Conservation (phyloP, 2,329 filamentous ascomycete species). For the Talaromyces marneffei region DNA sequence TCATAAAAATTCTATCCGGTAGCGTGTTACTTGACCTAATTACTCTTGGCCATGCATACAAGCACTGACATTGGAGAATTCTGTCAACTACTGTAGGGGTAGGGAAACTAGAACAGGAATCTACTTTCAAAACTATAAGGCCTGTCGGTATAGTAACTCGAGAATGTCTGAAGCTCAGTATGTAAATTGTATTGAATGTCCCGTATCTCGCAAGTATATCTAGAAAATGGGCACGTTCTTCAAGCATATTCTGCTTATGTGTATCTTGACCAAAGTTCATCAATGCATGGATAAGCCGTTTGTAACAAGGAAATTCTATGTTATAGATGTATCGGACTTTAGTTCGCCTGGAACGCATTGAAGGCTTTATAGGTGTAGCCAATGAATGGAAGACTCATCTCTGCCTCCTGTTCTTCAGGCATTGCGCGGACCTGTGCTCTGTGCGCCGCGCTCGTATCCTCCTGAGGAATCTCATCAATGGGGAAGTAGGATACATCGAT, state of each 20-base stretch:
- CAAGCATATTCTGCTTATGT: not conserved
- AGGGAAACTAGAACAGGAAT: not conserved
- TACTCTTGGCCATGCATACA: not conserved
- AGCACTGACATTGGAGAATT: not conserved
- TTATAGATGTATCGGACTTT: conserved; percentile 14
- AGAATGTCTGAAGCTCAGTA: not conserved
- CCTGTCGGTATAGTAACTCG: not conserved
- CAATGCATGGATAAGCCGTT: not conserved
- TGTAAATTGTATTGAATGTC: not conserved
- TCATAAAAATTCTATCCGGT: not conserved
- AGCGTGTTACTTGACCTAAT: not conserved
- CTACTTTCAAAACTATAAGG: not conserved
- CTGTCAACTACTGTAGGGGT: not conserved
- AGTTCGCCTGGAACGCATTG: conserved; percentile 54
- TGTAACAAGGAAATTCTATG: not conserved
- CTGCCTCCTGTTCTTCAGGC: conserved; percentile 72
- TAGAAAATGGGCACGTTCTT: not conserved
- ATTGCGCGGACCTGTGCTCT: conserved; percentile 74
- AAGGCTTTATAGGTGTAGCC: conserved; percentile 98
- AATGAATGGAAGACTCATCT: conserved; percentile 94
- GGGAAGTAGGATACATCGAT: conserved; percentile 98
- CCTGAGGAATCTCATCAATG: conserved; percentile 96
- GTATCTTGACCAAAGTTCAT: not conserved
- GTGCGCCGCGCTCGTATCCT: conserved; percentile 81
- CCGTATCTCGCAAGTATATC: not conserved